Evolutionary conservation across 225 moss, liverwort and hornwort species (phyloP).

Genomic region (Asterella californica): DNA sequence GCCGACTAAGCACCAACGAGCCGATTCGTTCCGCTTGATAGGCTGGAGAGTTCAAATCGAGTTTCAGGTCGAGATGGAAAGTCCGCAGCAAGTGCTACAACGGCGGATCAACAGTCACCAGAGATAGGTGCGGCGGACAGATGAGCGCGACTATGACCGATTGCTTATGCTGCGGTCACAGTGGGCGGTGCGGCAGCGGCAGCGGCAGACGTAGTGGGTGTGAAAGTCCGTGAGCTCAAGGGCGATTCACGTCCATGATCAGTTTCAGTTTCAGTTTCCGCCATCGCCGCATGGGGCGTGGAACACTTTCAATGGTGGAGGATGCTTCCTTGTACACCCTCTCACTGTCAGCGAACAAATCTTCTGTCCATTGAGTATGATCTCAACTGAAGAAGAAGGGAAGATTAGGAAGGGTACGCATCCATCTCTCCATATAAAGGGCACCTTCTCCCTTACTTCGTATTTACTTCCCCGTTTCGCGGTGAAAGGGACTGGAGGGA

Average conservation of each 20-base stretch:
- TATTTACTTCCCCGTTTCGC: background rate
- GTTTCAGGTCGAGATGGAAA: background rate
- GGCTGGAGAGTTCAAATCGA: background rate
- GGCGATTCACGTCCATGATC: background rate
- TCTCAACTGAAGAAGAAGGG: background rate
- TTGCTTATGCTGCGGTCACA: background rate
- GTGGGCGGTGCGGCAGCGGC: background rate
- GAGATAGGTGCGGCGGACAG: background rate
- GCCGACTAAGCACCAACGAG: background rate
- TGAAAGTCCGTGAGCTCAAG: background rate
- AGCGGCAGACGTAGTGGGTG: background rate
- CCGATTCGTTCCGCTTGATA: background rate
- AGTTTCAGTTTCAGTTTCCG: too few relatives aligned
- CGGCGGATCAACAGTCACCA: background rate
- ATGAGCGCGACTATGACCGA: background rate
- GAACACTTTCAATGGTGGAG: too few relatives aligned
- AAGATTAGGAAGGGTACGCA: background rate
- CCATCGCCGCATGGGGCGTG: too few relatives aligned
- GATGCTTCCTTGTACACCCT: too few relatives aligned
- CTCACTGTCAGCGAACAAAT: background rate
- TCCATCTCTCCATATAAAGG: too few relatives aligned
- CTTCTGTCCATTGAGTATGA: background rate
- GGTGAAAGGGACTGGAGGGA: background rate
- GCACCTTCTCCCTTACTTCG: background rate
- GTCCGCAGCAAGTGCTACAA: background rate